Evolutionary conservation across 257 asterid genomes (phyloP), one percentile per base, ranked within the genome.

Genomic region (Scutellaria baicalensis): DNA sequence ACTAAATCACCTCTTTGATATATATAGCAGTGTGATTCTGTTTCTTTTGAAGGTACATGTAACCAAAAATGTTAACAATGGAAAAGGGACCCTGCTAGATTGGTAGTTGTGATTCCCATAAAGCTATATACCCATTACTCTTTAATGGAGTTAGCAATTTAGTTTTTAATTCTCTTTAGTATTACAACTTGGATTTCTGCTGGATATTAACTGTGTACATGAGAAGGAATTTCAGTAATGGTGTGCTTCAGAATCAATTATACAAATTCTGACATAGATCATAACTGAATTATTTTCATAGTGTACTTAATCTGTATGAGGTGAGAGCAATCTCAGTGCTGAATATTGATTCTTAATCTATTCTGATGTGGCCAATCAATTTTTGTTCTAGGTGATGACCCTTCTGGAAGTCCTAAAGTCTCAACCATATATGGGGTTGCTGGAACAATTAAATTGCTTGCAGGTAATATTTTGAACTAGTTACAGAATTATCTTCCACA

Each of bases 401-500:
- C 74, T 54, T 68, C 81, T 64, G 96, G 78, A 72, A 73, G 70
- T 73, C 87, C 90, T 38, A 91, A 87, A 79, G 84, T 82, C 36
- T 86, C 95, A 57, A 87, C 83, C 35, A 83, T 93, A 66, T 88
- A 85, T 72, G 99, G 99, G 59, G 86, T 94, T 23, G 99, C 80
- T 64, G 99, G 99, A 79, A 91, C 93, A 66, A 91, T 94, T 72
- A 89, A 91, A 85, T 80, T 94, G 84, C 92, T 94, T 48, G 86
- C 98, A 78, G 98, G 98, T 93, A 83, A 60, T 72, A 36, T 71
- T 49, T 72, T 62, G 20, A 66, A 65, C 73, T 35, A 31, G 56
- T 70, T 54, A 40, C 50, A 31, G 57, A 31, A 49, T 42, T 58
- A 48, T 64, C 49, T 14, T 69, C 66, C 51, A 56, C 50, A 35